Percentiles rank a stretch among this genome's conserved stretches.
These are phyloP conservation scores for Musa itinerans DNA, from an alignment of 176 grass and related monocot genomes.

Conservation along the genomic window DNA sequence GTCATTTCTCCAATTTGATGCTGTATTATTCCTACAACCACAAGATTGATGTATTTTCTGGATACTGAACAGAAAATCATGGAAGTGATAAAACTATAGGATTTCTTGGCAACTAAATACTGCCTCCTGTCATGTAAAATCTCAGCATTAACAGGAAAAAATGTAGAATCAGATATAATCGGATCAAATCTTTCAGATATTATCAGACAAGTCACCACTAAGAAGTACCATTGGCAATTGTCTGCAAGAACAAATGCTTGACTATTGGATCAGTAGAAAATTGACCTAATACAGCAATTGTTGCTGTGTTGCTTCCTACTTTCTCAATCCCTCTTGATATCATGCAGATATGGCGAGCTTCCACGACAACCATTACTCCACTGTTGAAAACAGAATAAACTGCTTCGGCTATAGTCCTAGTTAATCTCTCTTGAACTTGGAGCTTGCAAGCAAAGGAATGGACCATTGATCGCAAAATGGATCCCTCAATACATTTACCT, in stretches of 20 bases:
- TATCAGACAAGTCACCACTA: constrained; percentile 7
- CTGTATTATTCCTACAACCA: not conserved
- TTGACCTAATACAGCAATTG: constrained; percentile 74
- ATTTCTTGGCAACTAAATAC: not conserved
- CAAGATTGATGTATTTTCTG: not conserved
- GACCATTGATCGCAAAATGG: constrained; percentile 57
- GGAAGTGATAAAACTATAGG: not conserved
- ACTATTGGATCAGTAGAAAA: constrained; percentile 50
- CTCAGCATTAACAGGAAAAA: not conserved
- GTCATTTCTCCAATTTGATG: not conserved
- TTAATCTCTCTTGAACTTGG: constrained; percentile 98
- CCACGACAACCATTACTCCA: constrained; percentile 77
- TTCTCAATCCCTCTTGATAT: constrained; percentile 94
- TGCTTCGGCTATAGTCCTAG: constrained; percentile 89
- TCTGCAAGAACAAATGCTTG: constrained; percentile 57
- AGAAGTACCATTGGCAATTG: constrained; percentile 27
- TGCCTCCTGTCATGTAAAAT: not conserved
- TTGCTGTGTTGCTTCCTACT: constrained; percentile 78
- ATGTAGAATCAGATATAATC: not conserved
- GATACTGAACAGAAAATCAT: not conserved
- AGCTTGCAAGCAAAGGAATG: constrained; percentile 86
- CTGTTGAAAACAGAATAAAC: constrained; percentile 33
- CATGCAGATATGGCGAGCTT: constrained; percentile 92
- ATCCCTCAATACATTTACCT: constrained; percentile 36
- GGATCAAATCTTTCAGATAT: not conserved